phyloP scores from a whole-genome alignment of 495 filamentous ascomycete species.

The Thozetella sp. region DNA sequence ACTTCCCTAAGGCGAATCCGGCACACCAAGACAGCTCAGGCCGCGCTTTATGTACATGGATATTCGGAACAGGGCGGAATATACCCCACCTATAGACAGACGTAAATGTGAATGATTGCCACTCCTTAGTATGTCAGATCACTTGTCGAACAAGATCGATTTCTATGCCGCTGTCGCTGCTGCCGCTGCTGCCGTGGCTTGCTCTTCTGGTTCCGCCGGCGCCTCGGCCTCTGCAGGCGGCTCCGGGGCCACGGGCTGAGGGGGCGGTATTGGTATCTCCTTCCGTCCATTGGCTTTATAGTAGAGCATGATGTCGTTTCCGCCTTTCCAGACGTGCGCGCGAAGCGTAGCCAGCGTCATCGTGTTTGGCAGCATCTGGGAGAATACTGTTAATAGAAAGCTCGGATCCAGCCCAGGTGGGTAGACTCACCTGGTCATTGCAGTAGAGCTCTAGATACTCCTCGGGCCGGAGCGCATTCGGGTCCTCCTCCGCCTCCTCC shows the following conservation, averaged over 20 bases:
- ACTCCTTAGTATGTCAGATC: too few relatives aligned
- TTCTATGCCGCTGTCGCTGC: constrained; percentile 5
- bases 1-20: background rate
- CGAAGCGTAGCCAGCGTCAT: constrained; percentile 93
- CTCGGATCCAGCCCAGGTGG: too few relatives aligned
- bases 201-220: constrained; percentile 7
- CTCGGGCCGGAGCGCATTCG: constrained; percentile 73
- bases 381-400: constrained; percentile 13
- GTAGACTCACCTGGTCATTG: constrained; percentile 84
- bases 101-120: constrained; percentile 13
- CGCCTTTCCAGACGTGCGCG: constrained; percentile 88
- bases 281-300: constrained; percentile 91
- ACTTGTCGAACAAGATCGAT: too few relatives aligned
- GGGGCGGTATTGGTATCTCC: constrained; percentile 39
- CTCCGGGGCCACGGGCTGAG: constrained; percentile 16
- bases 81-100: constrained; percentile 27
- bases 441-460: constrained; percentile 94
- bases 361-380: constrained; percentile 53
- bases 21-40: background rate
- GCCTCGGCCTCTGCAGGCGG: constrained; percentile 19
- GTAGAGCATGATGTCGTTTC: constrained; percentile 83
- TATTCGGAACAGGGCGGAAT: constrained; percentile 6
- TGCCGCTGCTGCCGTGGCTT: background rate
- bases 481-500: constrained; percentile 50
- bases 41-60: background rate